Evolutionary conservation across 306 rosid species (phyloP), one percentile per base, ranked within the genome.

Genomic region (Hippophae rhamnoides): DNA sequence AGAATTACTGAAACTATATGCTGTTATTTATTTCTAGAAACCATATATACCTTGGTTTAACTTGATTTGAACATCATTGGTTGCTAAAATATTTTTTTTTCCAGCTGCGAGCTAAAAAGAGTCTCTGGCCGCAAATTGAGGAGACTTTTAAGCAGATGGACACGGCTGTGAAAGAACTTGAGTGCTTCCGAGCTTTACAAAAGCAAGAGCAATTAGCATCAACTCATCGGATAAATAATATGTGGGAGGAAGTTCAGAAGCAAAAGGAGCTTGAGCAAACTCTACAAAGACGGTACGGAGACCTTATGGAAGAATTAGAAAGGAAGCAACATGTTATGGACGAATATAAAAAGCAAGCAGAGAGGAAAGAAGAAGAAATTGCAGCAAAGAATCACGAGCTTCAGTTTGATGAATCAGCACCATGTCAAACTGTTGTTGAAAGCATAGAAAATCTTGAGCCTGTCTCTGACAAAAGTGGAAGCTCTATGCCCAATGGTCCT

Each of bases 121-220:
- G 77, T 70, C 80, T 84, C 25, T 89, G 97, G 95, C 95, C 95
- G 3, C 88, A 89, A 75, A 81, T 86, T 23, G 97, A 84, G 69
- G 84, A 84, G 48, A 84, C 94, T 38, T 82, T 90, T 75, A 90
- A 90, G 81, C 90, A 77, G 76, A 77, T 86, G 76, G 94, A 86
- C 67, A 76, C 86, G 47, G 95, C 97, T 65, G 89, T 86, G 43
- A 90, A 87, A 42, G 97, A 90, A 76, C 86, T 82, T 0, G 95
- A 90, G 74, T 90, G 93, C 81, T 90, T 86, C 69, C 77, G 74
- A 70, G 97, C 86, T 65, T 76, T 90, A 67, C 75, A 82, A 68
- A 90, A 79, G 79, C 95, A 90, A 81, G 97, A 90, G 81, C 82
- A 72, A 50, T 62, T 74, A 56, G 95, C 97, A 9, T 86, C 95